A percentile compares a stretch with the other conserved stretches of the same genome.
These are phyloP conservation scores for Boletus rubroflammeus DNA, from an alignment of 768 basidiomycete genomes.

Conservation along the genomic window DNA sequence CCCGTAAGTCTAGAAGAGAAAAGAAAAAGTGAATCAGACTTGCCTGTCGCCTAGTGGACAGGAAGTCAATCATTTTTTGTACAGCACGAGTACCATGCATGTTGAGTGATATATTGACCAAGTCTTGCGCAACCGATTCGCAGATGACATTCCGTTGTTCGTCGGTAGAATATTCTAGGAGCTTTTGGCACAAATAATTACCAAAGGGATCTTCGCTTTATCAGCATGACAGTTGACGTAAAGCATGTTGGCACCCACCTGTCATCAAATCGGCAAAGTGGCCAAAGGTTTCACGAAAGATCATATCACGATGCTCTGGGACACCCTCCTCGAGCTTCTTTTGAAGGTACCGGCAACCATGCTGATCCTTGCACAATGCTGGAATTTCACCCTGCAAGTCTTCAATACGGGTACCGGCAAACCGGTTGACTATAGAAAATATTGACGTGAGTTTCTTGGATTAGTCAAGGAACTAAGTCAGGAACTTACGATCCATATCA, in stretches of 20 bases:
- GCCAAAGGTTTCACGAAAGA: conserved; percentile 96
- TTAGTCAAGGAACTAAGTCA: background rate
- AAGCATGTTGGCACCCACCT: conserved; percentile 42
- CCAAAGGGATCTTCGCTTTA: conserved; percentile 82
- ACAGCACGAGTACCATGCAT: conserved; percentile 99
- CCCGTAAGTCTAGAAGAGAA: conserved; percentile 52
- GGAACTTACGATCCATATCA: conserved; percentile 85
- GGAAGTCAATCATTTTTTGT: conserved; percentile 99
- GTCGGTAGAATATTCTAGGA: conserved; percentile 94
- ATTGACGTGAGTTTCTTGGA: background rate
- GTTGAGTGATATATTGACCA: conserved; percentile 97
- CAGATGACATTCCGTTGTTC: conserved; percentile 96
- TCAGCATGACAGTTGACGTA: conserved; percentile 3
- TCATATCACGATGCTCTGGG: conserved; percentile 97
- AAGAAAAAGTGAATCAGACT: conserved; percentile 38
- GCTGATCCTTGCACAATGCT: conserved; percentile 95
- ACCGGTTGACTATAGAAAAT: conserved; percentile 75
- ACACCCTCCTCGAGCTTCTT: conserved; percentile 98
- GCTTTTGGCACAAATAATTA: conserved; percentile 97
- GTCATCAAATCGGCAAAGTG: conserved; percentile 99
- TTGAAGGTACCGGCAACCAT: conserved; percentile 96
- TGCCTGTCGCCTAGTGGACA: conserved; percentile 91
- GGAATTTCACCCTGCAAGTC: conserved; percentile 95
- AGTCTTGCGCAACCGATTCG: conserved; percentile 94
- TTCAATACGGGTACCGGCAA: conserved; percentile 92